A percentile compares a stretch with the other conserved stretches of the same genome.
Conservation (phyloP, 2,329 filamentous ascomycete genomes). For the Phyllosticta ampelicida region DNA sequence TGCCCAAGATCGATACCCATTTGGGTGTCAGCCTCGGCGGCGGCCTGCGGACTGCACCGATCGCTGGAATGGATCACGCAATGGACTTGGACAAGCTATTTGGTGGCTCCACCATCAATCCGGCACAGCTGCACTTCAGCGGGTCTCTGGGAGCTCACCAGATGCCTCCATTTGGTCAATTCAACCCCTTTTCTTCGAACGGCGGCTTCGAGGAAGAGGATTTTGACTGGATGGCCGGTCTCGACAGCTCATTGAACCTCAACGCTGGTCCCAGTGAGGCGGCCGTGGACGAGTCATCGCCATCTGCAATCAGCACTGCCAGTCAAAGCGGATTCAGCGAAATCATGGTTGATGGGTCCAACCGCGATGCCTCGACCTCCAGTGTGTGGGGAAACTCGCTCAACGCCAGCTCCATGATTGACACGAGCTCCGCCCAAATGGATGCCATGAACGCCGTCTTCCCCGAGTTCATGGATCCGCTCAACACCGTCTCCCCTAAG, state of each 20-base stretch:
- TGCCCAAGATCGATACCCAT: constrained; percentile 77
- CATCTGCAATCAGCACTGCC: constrained; percentile 88
- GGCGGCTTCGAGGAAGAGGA: constrained; percentile 60
- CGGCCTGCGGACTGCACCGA: constrained; percentile 65
- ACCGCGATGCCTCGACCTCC: constrained; percentile 22
- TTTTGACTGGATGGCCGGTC: constrained; percentile 76
- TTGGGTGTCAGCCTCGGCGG: constrained; percentile 55
- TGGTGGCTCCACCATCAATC: constrained; percentile 53
- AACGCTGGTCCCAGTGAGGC: constrained; percentile 55
- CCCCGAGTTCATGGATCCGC: constrained; percentile 55
- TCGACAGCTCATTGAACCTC: constrained; percentile 59
- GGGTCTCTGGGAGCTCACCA: constrained; percentile 57
- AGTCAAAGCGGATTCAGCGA: constrained; percentile 90
- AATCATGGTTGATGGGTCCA: constrained; percentile 69
- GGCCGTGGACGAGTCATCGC: constrained; percentile 84
- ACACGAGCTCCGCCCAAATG: constrained; percentile 57
- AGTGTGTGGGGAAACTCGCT: constrained; percentile 35
- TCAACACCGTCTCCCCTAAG: constrained; percentile 61
- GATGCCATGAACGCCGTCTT: constrained; percentile 67
- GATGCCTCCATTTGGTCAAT: constrained; percentile 37
- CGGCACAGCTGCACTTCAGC: constrained; percentile 68
- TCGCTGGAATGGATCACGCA: constrained; percentile 53
- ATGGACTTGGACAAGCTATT: constrained; percentile 65
- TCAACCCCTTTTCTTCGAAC: constrained; percentile 46
- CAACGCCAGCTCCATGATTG: constrained; percentile 57